Evolutionary conservation across 78 protist genomes (phyloP).

Genomic region (Tieghemostelium lacteum): DNA sequence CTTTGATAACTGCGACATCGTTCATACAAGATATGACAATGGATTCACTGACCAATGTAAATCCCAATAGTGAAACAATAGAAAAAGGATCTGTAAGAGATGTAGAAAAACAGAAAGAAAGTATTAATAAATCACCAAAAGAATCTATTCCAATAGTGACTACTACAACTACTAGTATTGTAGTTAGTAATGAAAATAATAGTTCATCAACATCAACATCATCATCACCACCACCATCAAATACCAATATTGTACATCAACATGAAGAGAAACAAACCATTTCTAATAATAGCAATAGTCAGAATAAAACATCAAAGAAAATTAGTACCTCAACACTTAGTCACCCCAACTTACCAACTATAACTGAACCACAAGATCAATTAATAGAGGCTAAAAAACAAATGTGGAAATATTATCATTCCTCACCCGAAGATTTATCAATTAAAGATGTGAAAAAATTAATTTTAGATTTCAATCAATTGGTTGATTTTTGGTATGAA

Average conservation of each 20-base stretch:
- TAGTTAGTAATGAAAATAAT: too few relatives aligned
- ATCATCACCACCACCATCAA: neutral
- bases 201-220: neutral
- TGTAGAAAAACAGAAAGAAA: neutral
- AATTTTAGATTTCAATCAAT: slow-evolving; percentile 11
- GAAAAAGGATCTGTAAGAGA: neutral
- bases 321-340: slow-evolving; percentile 2
- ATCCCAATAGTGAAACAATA: neutral
- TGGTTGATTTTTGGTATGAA: slow-evolving; percentile 37
- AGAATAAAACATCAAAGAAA: neutral
- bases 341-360: neutral
- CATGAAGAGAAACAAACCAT: neutral
- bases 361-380: neutral
- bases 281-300: neutral
- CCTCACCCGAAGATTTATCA: slow-evolving; percentile 46
- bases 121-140: neutral
- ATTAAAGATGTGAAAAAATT: slow-evolving; percentile 44
- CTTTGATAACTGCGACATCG: slow-evolving; percentile 65
- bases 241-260: neutral
- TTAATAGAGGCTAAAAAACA: slow-evolving; percentile 4
- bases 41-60: slow-evolving; percentile 38
- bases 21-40: slow-evolving; percentile 73
- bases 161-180: neutral
- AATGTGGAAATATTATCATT: slow-evolving; percentile 28
- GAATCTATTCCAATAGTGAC: neutral